Evolutionary conservation across 371 early-diverging fungal species (phyloP).

Genomic region (Chytridium lagenaria): DNA sequence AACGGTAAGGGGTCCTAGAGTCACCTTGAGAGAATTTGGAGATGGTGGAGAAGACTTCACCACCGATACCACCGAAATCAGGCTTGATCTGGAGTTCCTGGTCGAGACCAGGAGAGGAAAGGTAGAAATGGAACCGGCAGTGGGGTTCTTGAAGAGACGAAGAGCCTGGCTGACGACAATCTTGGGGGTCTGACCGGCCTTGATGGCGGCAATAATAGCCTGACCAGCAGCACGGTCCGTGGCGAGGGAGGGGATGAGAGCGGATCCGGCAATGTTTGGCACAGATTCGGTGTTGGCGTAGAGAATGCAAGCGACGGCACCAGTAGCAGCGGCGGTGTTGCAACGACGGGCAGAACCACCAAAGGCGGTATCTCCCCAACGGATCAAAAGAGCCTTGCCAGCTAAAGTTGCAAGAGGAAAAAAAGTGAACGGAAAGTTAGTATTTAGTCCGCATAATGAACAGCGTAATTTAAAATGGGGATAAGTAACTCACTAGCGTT

Average conservation of each 20-base stretch:
- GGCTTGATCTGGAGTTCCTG: constrained; percentile 18
- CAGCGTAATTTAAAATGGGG: no score
- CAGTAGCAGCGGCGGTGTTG: constrained; percentile 27
- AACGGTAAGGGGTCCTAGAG: constrained; percentile 16
- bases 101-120: constrained; percentile 20
- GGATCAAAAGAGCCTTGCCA: constrained; percentile 29
- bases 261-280: constrained; percentile 14
- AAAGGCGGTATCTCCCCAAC: constrained; percentile 19
- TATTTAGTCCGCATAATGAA: no score
- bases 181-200: constrained; percentile 39
- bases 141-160: background rate
- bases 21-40: constrained; percentile 44
- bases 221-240: constrained; percentile 23
- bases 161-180: background rate
- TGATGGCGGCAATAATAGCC: constrained; percentile 40
- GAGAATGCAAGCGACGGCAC: constrained; percentile 43
- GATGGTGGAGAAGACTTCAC: constrained; percentile 33
- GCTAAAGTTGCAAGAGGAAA: no score
- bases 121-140: constrained; percentile 49
- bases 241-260: constrained; percentile 22
- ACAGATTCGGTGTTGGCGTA: constrained; percentile 33
- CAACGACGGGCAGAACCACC: constrained; percentile 19
- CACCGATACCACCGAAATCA: constrained; percentile 21
- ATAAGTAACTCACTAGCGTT: no score
- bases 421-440: no score